phyloP scores from a whole-genome alignment of 1,139 yeast genomes.

The Blastobotrys capitulatus region DNA sequence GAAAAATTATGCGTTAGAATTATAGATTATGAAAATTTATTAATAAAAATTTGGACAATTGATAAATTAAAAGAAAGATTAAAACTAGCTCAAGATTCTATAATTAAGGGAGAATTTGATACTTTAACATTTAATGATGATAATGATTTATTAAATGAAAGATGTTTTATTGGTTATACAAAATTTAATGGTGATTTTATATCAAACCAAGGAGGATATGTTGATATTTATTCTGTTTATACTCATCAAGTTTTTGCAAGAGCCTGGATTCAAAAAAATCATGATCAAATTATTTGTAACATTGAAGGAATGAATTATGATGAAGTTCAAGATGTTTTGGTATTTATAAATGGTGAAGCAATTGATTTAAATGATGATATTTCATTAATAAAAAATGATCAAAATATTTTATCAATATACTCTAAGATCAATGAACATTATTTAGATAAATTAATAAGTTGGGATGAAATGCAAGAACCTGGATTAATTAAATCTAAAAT shows the following conservation, averaged over 20 bases:
- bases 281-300: not conserved
- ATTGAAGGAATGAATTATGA: constrained; percentile 8
- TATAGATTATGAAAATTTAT: constrained; percentile 17
- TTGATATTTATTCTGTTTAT: constrained; percentile 13
- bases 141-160: not conserved
- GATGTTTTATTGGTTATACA: constrained; percentile 3
- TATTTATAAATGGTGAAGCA: not conserved
- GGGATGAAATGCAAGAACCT: constrained; percentile 33
- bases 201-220: not conserved
- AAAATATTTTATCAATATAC: not conserved
- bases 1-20: constrained; percentile 19
- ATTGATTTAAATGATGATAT: not conserved
- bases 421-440: constrained; percentile 15
- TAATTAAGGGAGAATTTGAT: constrained; percentile 6
- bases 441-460: constrained; percentile 26
- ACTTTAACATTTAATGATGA: constrained; percentile 1
- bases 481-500: constrained; percentile 5
- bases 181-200: not conserved
- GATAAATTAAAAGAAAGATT: constrained; percentile 3
- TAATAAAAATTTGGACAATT: constrained; percentile 16
- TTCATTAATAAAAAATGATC: not conserved
- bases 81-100: not conserved
- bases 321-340: constrained; percentile 14
- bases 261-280: not conserved
- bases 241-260: constrained; percentile 6